Evolutionary conservation across 345 rosid genomes (phyloP).

Genomic region (Cochlearia excelsa): DNA sequence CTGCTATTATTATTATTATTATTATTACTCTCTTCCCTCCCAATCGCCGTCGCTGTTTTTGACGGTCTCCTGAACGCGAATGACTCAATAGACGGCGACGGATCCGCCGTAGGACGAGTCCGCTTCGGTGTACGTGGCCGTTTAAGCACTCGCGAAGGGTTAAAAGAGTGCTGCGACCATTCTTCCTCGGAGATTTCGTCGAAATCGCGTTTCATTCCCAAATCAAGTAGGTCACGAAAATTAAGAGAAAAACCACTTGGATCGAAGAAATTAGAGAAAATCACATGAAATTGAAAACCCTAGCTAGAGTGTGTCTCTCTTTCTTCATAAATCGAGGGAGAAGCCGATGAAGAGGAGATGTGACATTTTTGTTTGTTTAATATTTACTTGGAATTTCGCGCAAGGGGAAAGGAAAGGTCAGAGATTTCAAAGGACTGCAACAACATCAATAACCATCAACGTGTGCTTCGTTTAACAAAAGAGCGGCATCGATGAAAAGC

Average conservation of each 20-base stretch:
- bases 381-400: no score
- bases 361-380: no score
- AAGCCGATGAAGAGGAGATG: no score
- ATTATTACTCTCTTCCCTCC: constrained; percentile 5
- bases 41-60: constrained; percentile 1
- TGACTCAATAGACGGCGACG: constrained; percentile 72
- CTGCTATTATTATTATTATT: constrained; percentile 6
- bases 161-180: constrained; percentile 73
- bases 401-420: no score
- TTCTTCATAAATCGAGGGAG: no score
- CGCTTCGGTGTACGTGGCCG: constrained; percentile 33
- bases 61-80: constrained; percentile 54
- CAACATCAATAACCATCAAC: no score
- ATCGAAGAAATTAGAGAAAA: no score
- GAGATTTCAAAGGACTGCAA: no score
- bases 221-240: constrained; percentile 3
- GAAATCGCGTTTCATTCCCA: constrained; percentile 63
- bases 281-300: no score
- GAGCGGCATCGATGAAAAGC: constrained; percentile 9
- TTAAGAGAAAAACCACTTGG: background rate
- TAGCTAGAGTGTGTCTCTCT: no score
- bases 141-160: constrained; percentile 73
- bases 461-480: background rate
- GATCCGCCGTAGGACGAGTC: constrained; percentile 27
- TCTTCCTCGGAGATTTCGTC: constrained; percentile 91